Percentiles rank a stretch among this genome's conserved stretches.
Evolutionary conservation across 805 yeast genomes (phyloP).

Genomic region (Yarrowia sp.): DNA sequence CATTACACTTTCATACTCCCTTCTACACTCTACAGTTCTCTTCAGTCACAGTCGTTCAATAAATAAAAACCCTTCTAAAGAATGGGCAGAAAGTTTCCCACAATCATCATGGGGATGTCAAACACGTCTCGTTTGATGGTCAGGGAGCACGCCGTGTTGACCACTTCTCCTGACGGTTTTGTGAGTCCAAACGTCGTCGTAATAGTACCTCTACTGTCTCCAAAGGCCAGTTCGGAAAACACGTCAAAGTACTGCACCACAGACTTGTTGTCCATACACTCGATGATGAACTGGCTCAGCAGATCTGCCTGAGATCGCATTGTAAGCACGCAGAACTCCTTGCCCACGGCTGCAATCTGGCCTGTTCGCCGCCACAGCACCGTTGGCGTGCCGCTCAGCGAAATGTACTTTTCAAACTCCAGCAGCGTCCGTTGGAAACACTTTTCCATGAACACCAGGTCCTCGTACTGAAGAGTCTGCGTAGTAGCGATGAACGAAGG

Average conservation of each 20-base stretch:
- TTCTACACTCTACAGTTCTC: too few species aligned
- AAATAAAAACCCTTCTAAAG: constrained; percentile 5
- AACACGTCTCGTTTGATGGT: constrained; percentile 83
- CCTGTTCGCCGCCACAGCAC: constrained; percentile 88
- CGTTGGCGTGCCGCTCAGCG: constrained; percentile 74
- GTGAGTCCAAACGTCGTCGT: constrained; percentile 53
- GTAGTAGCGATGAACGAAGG: constrained; percentile 82
- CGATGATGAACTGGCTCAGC: constrained; percentile 72
- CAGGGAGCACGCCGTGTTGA: constrained; percentile 81
- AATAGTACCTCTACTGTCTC: constrained; percentile 54
- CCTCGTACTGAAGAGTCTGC: constrained; percentile 73
- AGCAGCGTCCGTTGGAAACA: constrained; percentile 62
- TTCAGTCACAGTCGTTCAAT: not conserved
- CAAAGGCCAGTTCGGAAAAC: constrained; percentile 76
- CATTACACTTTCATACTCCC: too few species aligned
- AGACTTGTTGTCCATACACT: constrained; percentile 80
- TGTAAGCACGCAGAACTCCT: constrained; percentile 73
- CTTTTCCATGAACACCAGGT: constrained; percentile 66
- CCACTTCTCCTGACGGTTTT: constrained; percentile 52
- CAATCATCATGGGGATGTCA: constrained; percentile 82
- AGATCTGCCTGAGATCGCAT: constrained; percentile 67
- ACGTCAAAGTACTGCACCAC: constrained; percentile 74
- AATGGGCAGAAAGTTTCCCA: constrained; percentile 60
- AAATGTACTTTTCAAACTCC: constrained; percentile 62
- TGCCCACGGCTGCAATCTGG: constrained; percentile 79